Conservation (phyloP, 177 flowering plant species). For the Vitis hybrid region DNA sequence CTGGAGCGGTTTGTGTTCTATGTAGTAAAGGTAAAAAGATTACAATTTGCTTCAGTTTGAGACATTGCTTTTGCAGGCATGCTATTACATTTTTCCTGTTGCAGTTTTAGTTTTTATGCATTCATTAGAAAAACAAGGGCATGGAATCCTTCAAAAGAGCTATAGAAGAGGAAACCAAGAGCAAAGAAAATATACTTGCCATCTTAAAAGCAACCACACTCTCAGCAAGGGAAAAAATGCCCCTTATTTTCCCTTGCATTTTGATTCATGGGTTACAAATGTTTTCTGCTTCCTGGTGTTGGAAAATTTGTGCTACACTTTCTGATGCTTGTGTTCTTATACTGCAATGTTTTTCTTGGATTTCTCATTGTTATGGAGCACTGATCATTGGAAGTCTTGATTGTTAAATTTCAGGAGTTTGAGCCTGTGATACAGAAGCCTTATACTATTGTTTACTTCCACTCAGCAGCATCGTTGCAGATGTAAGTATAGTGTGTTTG, state of each 20-base stretch:
- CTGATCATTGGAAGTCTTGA: conserved; percentile 1
- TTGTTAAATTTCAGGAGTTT: conserved; percentile 63
- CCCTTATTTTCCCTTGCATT: not conserved
- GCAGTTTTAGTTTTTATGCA: not conserved
- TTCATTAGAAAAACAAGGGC: too few species aligned
- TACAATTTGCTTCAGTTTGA: conserved; percentile 1
- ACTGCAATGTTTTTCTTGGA: not conserved
- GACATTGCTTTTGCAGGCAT: not conserved
- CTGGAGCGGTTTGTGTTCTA: conserved; percentile 88
- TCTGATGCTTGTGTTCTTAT: conserved; percentile 4
- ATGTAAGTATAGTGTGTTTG: conserved; percentile 51
- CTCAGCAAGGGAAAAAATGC: too few species aligned
- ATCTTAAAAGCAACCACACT: too few species aligned
- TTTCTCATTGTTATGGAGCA: conserved; percentile 20
- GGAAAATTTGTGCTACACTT: not conserved
- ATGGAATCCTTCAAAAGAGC: too few species aligned
- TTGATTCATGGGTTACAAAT: not conserved
- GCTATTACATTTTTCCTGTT: not conserved
- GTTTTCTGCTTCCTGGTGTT: not conserved
- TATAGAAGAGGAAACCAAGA: too few species aligned
- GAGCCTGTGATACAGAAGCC: conserved; percentile 99
- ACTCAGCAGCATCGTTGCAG: conserved; percentile 96
- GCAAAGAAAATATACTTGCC: too few species aligned
- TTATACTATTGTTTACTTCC: conserved; percentile 89
- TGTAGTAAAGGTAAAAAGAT: conserved; percentile 73